A percentile compares a stretch with the other conserved stretches of the same genome.
These are phyloP conservation scores for Fusarium tupiense DNA, from an alignment of 2,329 filamentous ascomycete genomes.

Conservation along the genomic window DNA sequence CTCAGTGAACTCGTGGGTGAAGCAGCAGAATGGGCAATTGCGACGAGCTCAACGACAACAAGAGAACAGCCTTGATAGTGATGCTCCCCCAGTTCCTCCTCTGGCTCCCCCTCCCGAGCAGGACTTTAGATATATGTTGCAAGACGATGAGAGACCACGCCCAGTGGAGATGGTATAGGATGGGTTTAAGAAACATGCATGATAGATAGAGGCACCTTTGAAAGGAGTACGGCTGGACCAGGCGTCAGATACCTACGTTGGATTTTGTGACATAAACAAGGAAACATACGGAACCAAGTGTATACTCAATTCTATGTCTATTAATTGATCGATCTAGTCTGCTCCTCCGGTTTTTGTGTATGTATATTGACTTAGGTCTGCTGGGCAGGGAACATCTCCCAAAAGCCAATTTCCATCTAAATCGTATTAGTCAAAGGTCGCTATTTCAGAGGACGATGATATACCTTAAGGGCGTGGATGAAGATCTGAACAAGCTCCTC, in stretches of 20 bases:
- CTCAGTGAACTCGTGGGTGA: slow-evolving; percentile 70
- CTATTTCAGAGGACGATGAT: neutral
- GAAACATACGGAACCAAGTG: slow-evolving; percentile 18
- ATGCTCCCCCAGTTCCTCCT: slow-evolving; percentile 53
- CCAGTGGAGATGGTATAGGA: slow-evolving; percentile 48
- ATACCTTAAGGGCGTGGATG: slow-evolving; percentile 84
- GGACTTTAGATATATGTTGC: slow-evolving; percentile 61
- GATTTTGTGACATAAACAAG: slow-evolving; percentile 8
- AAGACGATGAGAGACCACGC: slow-evolving; percentile 59
- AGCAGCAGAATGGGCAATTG: slow-evolving; percentile 67
- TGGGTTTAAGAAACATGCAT: neutral
- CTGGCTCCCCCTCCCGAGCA: slow-evolving; percentile 56
- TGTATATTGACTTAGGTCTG: slow-evolving; percentile 2
- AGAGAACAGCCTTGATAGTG: slow-evolving; percentile 30
- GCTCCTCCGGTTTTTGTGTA: neutral
- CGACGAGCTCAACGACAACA: slow-evolving; percentile 56
- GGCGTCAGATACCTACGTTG: slow-evolving; percentile 11
- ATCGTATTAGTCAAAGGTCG: neutral
- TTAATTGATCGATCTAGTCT: slow-evolving; percentile 10
- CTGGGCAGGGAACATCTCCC: slow-evolving; percentile 61
- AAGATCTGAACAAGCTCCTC: slow-evolving; percentile 89
- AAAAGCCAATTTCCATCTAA: slow-evolving; percentile 65
- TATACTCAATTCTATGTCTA: slow-evolving; percentile 38
- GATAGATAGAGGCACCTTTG: neutral
- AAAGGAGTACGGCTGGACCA: slow-evolving; percentile 18